A percentile compares a stretch with the other conserved stretches of the same genome.
phyloP scores from a whole-genome alignment of 2,329 filamentous ascomycete genomes.

The Colletotrichum sp. region DNA sequence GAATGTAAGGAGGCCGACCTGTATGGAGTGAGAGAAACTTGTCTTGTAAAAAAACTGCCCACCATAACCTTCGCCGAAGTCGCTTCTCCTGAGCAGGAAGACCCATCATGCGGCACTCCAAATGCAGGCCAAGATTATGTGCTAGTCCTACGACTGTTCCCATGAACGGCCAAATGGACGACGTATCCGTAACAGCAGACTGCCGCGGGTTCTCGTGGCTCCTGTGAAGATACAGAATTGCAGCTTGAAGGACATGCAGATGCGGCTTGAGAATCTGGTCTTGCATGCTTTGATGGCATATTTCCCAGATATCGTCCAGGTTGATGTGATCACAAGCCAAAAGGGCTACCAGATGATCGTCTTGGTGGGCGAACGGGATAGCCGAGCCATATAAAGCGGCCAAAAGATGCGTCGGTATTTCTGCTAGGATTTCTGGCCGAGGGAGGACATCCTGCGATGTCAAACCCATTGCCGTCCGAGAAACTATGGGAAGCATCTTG shows the following conservation, averaged over 20 bases:
- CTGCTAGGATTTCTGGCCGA: neutral
- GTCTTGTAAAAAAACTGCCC: constrained; percentile 43
- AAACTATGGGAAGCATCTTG: neutral
- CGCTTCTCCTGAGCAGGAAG: constrained; percentile 42
- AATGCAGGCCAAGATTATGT: constrained; percentile 36
- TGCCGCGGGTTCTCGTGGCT: neutral
- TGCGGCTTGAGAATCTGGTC: neutral
- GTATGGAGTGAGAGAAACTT: constrained; percentile 40
- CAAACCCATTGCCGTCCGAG: neutral
- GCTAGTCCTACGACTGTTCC: constrained; percentile 38
- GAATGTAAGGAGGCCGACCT: constrained; percentile 39
- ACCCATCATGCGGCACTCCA: constrained; percentile 40
- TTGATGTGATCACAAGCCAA: neutral
- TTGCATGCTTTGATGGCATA: neutral
- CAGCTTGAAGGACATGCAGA: neutral
- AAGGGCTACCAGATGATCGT: neutral
- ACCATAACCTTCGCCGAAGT: constrained; percentile 41
- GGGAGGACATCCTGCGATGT: neutral
- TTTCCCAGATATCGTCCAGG: neutral
- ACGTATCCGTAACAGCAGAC: constrained; percentile 29
- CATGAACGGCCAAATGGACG: constrained; percentile 41
- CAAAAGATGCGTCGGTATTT: neutral
- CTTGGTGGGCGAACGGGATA: neutral
- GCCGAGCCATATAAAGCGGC: neutral
- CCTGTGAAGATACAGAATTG: neutral